Percentiles rank a stretch among this genome's conserved stretches.
These are phyloP conservation scores for Neonectria faginata DNA, from an alignment of 2,329 filamentous ascomycete genomes.

Conservation along the genomic window DNA sequence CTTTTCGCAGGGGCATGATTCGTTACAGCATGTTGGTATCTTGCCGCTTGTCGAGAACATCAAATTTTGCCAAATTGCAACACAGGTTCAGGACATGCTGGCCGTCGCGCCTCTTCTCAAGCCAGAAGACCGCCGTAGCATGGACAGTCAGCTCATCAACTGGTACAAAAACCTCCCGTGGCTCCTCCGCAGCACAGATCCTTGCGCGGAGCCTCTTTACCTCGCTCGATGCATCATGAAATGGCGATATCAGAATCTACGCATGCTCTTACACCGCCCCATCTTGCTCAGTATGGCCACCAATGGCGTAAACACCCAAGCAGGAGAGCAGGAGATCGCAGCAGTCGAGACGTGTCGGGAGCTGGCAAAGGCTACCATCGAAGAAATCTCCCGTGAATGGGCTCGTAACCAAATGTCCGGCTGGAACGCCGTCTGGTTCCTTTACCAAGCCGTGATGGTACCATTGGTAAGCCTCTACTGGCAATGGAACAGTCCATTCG, in stretches of 20 bases:
- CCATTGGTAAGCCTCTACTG: conserved; percentile 81
- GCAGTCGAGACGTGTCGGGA: conserved; percentile 77
- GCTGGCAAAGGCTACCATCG: conserved; percentile 76
- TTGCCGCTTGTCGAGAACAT: conserved; percentile 81
- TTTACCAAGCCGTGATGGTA: conserved; percentile 84
- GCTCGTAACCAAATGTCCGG: conserved; percentile 80
- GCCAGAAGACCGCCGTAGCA: conserved; percentile 71
- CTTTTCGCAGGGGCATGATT: conserved; percentile 54
- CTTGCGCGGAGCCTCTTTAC: conserved; percentile 76
- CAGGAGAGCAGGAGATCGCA: conserved; percentile 71
- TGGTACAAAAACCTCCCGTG: conserved; percentile 80
- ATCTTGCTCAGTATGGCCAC: conserved; percentile 75
- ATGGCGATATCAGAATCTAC: conserved; percentile 83
- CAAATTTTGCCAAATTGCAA: conserved; percentile 83
- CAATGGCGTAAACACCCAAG: conserved; percentile 57
- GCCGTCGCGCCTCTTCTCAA: conserved; percentile 77
- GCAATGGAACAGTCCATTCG: conserved; percentile 65
- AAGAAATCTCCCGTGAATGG: conserved; percentile 78
- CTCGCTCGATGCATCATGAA: conserved; percentile 81
- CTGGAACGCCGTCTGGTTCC: conserved; percentile 86
- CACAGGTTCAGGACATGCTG: conserved; percentile 80
- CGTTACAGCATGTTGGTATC: conserved; percentile 71
- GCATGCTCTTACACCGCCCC: conserved; percentile 80
- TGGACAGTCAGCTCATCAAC: conserved; percentile 75
- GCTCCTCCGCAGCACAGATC: conserved; percentile 72